These are phyloP conservation scores for Chlorella variabilis DNA, from an alignment of 163 green algal species.

Conservation along the genomic window DNA sequence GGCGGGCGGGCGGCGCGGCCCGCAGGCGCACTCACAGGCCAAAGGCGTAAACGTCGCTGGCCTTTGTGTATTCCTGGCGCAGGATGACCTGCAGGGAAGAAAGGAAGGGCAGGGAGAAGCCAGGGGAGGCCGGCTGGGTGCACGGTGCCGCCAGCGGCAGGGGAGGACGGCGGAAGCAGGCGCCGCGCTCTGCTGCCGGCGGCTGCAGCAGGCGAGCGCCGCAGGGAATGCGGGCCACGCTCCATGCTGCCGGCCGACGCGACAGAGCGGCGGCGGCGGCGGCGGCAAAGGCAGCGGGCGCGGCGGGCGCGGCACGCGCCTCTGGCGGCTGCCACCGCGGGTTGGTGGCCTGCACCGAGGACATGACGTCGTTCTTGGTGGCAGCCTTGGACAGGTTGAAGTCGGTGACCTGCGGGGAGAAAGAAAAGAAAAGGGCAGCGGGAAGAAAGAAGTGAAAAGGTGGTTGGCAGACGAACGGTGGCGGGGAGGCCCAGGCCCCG, in stretches of 20 bases:
- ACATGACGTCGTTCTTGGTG: constrained; percentile 34
- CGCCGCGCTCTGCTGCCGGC: background rate
- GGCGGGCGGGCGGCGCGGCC: background rate
- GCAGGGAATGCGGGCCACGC: background rate
- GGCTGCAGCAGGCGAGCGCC: no score
- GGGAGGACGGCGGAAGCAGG: no score
- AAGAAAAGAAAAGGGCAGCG: background rate
- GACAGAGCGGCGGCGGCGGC: background rate
- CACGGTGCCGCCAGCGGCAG: no score
- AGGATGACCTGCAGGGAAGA: constrained; percentile 56
- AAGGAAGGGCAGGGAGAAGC: no score
- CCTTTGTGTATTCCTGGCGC: constrained; percentile 54
- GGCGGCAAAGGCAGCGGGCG: background rate
- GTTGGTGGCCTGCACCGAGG: constrained; percentile 67
- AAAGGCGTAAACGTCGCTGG: constrained; percentile 77
- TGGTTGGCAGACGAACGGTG: no score
- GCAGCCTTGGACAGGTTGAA: constrained; percentile 67
- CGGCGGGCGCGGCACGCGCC: background rate
- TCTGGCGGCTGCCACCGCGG: constrained; percentile 68
- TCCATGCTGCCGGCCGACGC: background rate
- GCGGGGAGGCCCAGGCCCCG: no score
- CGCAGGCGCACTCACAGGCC: constrained; percentile 71
- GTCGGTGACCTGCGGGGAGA: constrained; percentile 52
- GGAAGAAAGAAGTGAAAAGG: no score
- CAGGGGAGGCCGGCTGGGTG: no score